Percentiles rank a stretch among this genome's conserved stretches.
phyloP scores from a whole-genome alignment of 306 rosid species.

The Malus asiatica region DNA sequence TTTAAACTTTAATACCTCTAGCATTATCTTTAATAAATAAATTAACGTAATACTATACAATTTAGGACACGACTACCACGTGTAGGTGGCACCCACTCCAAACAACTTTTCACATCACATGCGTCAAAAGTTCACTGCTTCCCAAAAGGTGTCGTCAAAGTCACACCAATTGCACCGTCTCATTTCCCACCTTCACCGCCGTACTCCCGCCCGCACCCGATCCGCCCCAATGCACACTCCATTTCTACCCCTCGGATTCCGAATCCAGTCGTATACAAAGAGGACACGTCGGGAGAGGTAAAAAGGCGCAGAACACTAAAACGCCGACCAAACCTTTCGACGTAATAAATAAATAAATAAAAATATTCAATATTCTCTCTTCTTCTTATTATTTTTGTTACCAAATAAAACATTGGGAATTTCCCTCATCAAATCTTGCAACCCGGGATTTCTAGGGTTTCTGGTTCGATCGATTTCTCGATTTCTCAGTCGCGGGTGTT shows the following conservation, averaged over 20 bases:
- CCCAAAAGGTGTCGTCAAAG: neutral
- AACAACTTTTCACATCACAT: neutral
- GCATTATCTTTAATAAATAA: too few species aligned
- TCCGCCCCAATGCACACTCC: neutral
- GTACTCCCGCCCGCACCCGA: neutral
- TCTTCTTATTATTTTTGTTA: neutral
- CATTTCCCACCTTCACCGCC: neutral
- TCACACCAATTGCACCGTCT: neutral
- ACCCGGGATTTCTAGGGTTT: conserved; percentile 61
- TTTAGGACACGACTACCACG: neutral
- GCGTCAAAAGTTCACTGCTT: conserved; percentile 4
- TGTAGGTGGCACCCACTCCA: neutral
- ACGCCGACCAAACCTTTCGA: neutral
- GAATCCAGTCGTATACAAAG: neutral
- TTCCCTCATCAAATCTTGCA: conserved; percentile 24
- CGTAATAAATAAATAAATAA: neutral
- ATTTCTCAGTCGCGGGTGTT: conserved; percentile 4
- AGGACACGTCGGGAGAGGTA: conserved; percentile 15
- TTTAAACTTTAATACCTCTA: too few species aligned
- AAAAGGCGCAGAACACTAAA: conserved; percentile 3
- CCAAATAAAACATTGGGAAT: conserved; percentile 11
- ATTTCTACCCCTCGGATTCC: neutral
- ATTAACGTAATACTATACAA: too few species aligned
- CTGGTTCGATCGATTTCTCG: conserved; percentile 18
- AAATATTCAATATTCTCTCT: neutral